Conservation (phyloP, 345 rosid genomes). For the Clarkia xantiana region DNA sequence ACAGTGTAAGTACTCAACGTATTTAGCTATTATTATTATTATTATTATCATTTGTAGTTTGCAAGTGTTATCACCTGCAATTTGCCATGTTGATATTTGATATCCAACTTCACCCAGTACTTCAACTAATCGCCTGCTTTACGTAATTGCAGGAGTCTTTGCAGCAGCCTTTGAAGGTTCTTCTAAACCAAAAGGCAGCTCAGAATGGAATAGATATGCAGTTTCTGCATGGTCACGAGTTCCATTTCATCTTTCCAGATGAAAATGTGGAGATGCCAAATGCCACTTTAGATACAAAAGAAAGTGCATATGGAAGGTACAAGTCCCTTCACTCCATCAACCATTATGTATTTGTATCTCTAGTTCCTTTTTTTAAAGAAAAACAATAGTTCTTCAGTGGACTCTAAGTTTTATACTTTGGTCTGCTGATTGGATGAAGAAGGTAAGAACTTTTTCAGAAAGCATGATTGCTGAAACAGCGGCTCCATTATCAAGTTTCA, state of each 20-base stretch:
- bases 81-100: no score
- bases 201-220: constrained; percentile 25
- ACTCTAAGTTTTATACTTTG: constrained; percentile 13
- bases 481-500: constrained; percentile 8
- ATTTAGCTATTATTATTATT: neutral
- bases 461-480: constrained; percentile 11
- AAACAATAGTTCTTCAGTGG: no score
- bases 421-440: constrained; percentile 41
- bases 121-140: no score
- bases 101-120: no score
- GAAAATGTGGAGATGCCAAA: constrained; percentile 19
- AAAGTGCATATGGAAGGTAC: no score
- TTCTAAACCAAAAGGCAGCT: constrained; percentile 37
- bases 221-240: constrained; percentile 22
- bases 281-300: neutral
- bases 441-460: constrained; percentile 20
- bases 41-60: neutral
- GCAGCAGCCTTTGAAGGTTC: constrained; percentile 56
- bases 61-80: neutral
- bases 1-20: constrained; percentile 35
- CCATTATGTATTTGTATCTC: no score
- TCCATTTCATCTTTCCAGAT: constrained; percentile 22
- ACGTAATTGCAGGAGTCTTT: constrained; percentile 37
- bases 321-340: no score
- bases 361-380: no score